A percentile compares a stretch with the other conserved stretches of the same genome.
Conservation (phyloP, 371 early-diverging fungal genomes). For the Mortierella sp. region DNA sequence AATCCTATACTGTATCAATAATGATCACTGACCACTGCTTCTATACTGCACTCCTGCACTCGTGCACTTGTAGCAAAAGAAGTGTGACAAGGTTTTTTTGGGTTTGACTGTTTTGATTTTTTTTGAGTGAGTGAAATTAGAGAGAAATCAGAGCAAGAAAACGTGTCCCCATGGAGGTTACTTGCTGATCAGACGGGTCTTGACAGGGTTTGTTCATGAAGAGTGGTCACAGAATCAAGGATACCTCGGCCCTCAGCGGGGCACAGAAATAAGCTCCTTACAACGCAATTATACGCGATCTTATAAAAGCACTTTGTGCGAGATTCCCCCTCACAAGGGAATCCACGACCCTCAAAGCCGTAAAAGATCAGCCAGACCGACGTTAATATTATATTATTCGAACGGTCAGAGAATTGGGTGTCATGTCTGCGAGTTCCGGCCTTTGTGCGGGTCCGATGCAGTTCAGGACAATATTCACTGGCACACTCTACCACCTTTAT, state of each 20-base stretch:
- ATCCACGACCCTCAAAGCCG: conserved; percentile 56
- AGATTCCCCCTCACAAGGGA: conserved; percentile 38
- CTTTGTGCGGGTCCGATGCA: conserved; percentile 46
- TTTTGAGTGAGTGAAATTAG: no score
- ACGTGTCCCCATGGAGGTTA: no score
- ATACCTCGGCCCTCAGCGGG: not conserved
- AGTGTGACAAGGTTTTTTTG: no score
- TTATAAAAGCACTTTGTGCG: conserved; percentile 56
- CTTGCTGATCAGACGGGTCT: no score
- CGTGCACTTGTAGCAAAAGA: no score
- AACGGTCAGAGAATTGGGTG: conserved; percentile 56
- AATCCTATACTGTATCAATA: no score
- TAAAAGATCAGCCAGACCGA: conserved; percentile 54
- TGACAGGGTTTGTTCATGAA: no score
- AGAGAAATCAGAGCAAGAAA: no score
- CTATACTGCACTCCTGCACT: no score
- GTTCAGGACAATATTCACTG: conserved; percentile 53
- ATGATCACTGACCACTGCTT: no score
- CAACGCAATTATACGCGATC: conserved; percentile 55
- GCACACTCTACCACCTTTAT: conserved; percentile 18
- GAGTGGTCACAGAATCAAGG: conserved; percentile 20
- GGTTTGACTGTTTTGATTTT: no score
- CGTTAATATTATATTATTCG: conserved; percentile 38
- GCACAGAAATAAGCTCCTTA: conserved; percentile 22
- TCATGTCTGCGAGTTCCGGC: conserved; percentile 36